Evolutionary conservation across 2,329 filamentous ascomycete species (phyloP).

Genomic region (Cryphonectria japonica): DNA sequence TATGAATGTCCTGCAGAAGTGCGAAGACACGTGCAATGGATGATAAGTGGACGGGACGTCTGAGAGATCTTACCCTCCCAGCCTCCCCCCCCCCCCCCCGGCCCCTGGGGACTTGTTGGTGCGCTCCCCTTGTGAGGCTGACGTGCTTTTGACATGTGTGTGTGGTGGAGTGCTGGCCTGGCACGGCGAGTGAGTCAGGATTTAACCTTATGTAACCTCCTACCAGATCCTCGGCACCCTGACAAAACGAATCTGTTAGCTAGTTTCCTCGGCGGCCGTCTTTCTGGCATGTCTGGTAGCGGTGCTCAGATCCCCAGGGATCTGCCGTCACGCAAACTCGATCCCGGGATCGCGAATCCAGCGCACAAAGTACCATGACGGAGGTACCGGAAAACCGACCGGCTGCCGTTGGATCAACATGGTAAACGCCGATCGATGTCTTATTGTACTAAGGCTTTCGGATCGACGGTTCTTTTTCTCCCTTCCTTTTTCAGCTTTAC

Average conservation of each 20-base stretch:
- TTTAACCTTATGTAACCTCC: not conserved
- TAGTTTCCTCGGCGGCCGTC: not conserved
- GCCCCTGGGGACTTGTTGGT: not conserved
- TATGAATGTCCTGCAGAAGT: conserved; percentile 19
- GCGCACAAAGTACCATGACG: not conserved
- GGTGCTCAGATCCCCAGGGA: not conserved
- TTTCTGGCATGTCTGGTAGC: too few species aligned
- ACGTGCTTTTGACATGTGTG: not conserved
- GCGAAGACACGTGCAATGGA: conserved; percentile 21
- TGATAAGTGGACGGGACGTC: conserved; percentile 16
- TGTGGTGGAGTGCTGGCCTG: not conserved
- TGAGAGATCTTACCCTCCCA: not conserved
- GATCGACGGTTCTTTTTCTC: not conserved
- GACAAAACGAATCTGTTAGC: not conserved
- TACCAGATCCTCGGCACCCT: not conserved
- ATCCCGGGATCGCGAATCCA: conserved; percentile 29
- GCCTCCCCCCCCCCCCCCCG: too few species aligned
- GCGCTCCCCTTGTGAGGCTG: conserved; percentile 7
- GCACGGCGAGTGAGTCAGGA: not conserved
- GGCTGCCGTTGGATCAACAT: not conserved
- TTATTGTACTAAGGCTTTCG: not conserved
- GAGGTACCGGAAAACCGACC: conserved; percentile 13
- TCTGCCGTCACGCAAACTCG: conserved; percentile 24
- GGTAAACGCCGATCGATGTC: conserved; percentile 5
- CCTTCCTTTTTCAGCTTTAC: not conserved